Evolutionary conservation across 257 asterid species (phyloP), one percentile per base, ranked within the genome.

Genomic region (Striga asiatica): DNA sequence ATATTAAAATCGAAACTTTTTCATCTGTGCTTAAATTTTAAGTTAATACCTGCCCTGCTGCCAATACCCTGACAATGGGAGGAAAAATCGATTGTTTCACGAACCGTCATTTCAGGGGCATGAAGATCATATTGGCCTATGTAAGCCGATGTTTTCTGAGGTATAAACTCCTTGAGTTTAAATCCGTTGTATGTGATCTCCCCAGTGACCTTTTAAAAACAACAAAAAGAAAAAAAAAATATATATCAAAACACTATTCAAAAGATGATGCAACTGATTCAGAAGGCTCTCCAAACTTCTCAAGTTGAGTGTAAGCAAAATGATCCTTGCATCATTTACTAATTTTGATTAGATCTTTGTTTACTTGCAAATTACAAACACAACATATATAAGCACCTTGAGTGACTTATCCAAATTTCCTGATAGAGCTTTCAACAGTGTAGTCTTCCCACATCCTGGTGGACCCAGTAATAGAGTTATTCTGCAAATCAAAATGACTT

Each of bases 361-460:
- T n/a, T n/a, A n/a, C n/a, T n/a, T n/a, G n/a, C n/a, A n/a, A n/a
- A n/a, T n/a, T n/a, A n/a, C n/a, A n/a, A n/a, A n/a, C n/a, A n/a
- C n/a, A n/a, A n/a, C n/a, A n/a, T n/a, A n/a, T n/a, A n/a, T n/a
- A n/a, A n/a, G n/a, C n/a, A 71, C 92, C 88, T 76, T 69, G 27
- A 79, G 77, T 63, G 76, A 56, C 52, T 70, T 75, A 66, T 68
- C 66, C 37, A 68, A 70, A 62, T 72, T 79, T 68, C 92, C 88
- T 14, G 88, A 82, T 31, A 82, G 78, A 22, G 79, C 82, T 73
- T 79, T 82, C 71, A 82, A 63, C 21, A 82, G 54, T 61, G 92
- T 69, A 49, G 84, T 79, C 65, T 82, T 82, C 65, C 92, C 88
- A 32, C 84, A 67, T 23, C 92, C 92, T 23, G 88, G 92, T 68